These are phyloP conservation scores for Ramichloridium luteum DNA, from an alignment of 2,329 filamentous ascomycete genomes.

Conservation along the genomic window DNA sequence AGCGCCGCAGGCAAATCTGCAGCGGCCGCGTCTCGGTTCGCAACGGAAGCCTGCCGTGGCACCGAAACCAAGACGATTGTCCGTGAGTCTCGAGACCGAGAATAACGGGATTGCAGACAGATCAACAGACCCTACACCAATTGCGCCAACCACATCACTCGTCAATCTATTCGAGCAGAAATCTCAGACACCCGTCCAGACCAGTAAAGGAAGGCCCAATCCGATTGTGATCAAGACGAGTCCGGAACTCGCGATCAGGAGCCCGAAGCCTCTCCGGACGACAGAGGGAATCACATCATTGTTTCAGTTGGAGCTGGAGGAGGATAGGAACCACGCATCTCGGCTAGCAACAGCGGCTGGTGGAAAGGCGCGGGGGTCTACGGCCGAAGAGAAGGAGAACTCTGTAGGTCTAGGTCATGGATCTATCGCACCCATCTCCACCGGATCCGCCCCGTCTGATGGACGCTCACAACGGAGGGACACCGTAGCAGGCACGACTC, in stretches of 20 bases:
- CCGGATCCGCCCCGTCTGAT: too few species aligned
- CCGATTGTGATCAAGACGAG: conserved; percentile 15
- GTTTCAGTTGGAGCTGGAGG: conserved; percentile 19
- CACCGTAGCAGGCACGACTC: too few species aligned
- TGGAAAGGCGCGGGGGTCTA: too few species aligned
- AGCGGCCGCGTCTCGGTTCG: conserved; percentile 6
- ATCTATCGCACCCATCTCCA: too few species aligned
- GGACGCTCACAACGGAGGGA: too few species aligned
- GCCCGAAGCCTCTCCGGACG: conserved; percentile 29
- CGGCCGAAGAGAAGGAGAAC: too few species aligned
- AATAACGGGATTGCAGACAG: conserved; percentile 5
- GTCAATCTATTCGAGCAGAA: conserved; percentile 57
- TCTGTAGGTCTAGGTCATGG: too few species aligned
- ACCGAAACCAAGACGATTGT: conserved; percentile 21
- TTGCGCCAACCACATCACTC: conserved; percentile 47
- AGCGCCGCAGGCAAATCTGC: conserved; percentile 7
- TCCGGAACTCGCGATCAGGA: conserved; percentile 25
- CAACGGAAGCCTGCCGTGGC: conserved; percentile 14
- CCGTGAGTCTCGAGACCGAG: conserved; percentile 7
- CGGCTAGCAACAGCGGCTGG: too few species aligned
- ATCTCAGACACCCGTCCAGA: conserved; percentile 7
- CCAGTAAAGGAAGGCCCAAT: conserved; percentile 8
- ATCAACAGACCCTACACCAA: conserved; percentile 15
- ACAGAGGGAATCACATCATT: conserved; percentile 20
- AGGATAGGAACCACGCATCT: too few species aligned